Percentiles rank a stretch among this genome's conserved stretches.
Conservation (phyloP, 1,284 basidiomycete species). For the Exobasidium cylindrosporum region DNA sequence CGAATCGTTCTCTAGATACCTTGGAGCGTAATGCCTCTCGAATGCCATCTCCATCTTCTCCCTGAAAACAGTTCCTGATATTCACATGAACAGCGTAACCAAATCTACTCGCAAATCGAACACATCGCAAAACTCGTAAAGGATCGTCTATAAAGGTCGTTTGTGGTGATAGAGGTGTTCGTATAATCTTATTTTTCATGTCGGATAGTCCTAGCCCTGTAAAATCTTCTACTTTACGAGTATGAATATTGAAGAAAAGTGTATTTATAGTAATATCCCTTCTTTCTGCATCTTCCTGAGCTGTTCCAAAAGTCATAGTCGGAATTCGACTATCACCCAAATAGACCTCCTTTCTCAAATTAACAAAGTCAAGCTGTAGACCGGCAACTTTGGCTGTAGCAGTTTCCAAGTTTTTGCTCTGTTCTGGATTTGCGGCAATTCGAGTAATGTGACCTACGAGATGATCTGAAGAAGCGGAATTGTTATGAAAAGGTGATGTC, state of each 20-base stretch:
- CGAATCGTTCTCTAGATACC: constrained; percentile 52
- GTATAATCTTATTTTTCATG: constrained; percentile 72
- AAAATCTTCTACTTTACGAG: constrained; percentile 80
- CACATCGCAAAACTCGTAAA: constrained; percentile 80
- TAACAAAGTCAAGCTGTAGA: constrained; percentile 89
- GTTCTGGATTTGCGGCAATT: constrained; percentile 91
- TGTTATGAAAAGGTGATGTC: constrained; percentile 11
- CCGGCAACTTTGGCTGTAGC: constrained; percentile 82
- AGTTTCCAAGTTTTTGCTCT: constrained; percentile 97
- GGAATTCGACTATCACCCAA: constrained; percentile 84
- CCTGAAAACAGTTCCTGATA: constrained; percentile 61
- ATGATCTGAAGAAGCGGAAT: not conserved
- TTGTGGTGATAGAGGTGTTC: constrained; percentile 81
- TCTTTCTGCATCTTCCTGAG: constrained; percentile 82
- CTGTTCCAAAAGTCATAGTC: constrained; percentile 81
- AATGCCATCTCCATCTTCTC: constrained; percentile 66
- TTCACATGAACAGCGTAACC: constrained; percentile 76
- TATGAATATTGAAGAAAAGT: constrained; percentile 93
- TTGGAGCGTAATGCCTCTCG: constrained; percentile 41
- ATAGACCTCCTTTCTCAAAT: constrained; percentile 86
- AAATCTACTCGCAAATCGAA: constrained; percentile 88
- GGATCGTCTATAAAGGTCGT: constrained; percentile 95
- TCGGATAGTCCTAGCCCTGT: constrained; percentile 82
- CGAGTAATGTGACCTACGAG: constrained; percentile 61
- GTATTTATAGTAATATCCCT: constrained; percentile 95